Base-by-base conservation (phyloP, 345 rosid species). In the Dovyalis caffra region DNA sequence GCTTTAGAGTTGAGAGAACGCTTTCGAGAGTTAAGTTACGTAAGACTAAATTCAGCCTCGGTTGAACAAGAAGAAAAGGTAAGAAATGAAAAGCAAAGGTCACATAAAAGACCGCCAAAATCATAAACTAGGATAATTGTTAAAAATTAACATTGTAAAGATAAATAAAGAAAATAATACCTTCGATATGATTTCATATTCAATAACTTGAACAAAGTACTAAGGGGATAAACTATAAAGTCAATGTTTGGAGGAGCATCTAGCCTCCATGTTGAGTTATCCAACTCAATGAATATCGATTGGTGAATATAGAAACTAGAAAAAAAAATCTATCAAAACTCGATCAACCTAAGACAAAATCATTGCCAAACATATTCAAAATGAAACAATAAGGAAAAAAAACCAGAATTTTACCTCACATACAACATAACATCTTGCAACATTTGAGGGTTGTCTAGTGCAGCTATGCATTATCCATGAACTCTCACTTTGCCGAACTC, bases 371-470 rank as follows among this genome's bases (percentile, higher is more conserved):
- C 20, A 20, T 3, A 57, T 9, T 5, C 23, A 23, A 57, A 57
- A 21, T 20, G 63, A 57, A 57, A 23, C 1, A 23, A 4, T 35
- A 35, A 6, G 38, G 38, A 0, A 5, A 23, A 56, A 20, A 20
- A 20, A 8, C 5, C n/a, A 20, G 37, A 37, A 16, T 25, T 64
- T 61, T 75, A 80, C 83, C 80, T 80, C 78, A 85, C 87, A 78
- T 85, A 87, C 68, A 87, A 57, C 79, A 82, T 72, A 32, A 87
- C 79, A 29, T 87, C 88, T 70, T 83, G 86, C 86, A 82, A 81
- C 77, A 85, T 78, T 10, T 71, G 78, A 61, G 85, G 87, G 35
- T 26, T 37, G 10, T 69, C 18, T 21, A 86, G 86, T 3, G 85
- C 86, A 6, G 83, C 87, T 61, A 84, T 75, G 68, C 87, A 86